Evolutionary conservation across 2,329 filamentous ascomycete species (phyloP).

Genomic region (Fusarium euwallaceae): DNA sequence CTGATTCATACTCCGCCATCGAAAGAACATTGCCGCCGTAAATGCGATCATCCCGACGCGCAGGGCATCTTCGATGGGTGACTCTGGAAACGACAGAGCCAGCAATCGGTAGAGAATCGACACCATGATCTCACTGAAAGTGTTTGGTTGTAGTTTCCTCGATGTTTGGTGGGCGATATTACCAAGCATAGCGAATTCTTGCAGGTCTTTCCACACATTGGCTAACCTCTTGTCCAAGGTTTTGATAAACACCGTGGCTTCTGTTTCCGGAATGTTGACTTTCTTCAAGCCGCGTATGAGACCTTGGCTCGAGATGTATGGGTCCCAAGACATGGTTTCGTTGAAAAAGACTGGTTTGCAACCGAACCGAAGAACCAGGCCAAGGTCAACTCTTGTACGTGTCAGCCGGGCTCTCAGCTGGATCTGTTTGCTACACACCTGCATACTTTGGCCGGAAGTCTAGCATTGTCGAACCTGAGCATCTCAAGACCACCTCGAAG

Average conservation of each 20-base stretch:
- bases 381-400: conserved; percentile 27
- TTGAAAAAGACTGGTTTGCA: conserved; percentile 25
- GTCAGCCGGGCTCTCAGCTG: background rate
- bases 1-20: conserved; percentile 35
- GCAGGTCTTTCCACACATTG: conserved; percentile 31
- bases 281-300: conserved; percentile 5
- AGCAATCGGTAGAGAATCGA: conserved; percentile 32
- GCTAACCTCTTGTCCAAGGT: conserved; percentile 23
- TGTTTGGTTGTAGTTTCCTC: conserved; percentile 30
- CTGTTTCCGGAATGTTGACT: background rate
- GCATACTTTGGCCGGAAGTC: conserved; percentile 39
- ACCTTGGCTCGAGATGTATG: conserved; percentile 17
- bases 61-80: conserved; percentile 12
- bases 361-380: conserved; percentile 27
- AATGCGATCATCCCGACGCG: conserved; percentile 32
- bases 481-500: conserved; percentile 34
- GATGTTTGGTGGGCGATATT: conserved; percentile 37
- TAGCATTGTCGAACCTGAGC: conserved; percentile 31
- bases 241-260: background rate
- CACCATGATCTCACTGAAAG: conserved; percentile 39
- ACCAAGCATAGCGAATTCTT: conserved; percentile 28
- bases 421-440: conserved; percentile 10
- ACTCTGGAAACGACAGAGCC: conserved; percentile 10
- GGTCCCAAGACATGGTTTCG: conserved; percentile 29
- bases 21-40: conserved; percentile 27